Percentiles rank a stretch among this genome's conserved stretches.
Evolutionary conservation across 345 rosid genomes (phyloP).

Genomic region (Turnera subulata): DNA sequence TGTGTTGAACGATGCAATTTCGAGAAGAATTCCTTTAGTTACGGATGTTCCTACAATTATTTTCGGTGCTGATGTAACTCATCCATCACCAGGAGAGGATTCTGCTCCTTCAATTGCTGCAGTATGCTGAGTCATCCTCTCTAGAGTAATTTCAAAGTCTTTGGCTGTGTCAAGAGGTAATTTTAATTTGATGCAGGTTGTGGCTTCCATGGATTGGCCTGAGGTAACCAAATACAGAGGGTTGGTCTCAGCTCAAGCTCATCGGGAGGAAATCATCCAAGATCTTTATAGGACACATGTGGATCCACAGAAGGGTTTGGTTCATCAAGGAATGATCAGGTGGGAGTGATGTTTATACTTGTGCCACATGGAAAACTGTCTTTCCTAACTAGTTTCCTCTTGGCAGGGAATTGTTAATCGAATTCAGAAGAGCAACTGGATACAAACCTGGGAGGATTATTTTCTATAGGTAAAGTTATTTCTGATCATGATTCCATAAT

Average conservation of each 20-base stretch:
- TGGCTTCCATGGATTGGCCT: slow-evolving; percentile 92
- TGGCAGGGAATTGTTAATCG: slow-evolving; percentile 50
- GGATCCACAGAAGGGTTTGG: slow-evolving; percentile 29
- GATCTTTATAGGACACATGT: slow-evolving; percentile 42
- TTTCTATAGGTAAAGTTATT: slow-evolving; percentile 56
- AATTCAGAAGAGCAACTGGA: slow-evolving; percentile 39
- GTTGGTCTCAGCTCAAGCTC: slow-evolving; percentile 63
- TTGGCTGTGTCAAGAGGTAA: neutral
- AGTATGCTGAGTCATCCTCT: slow-evolving; percentile 24
- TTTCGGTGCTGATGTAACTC: slow-evolving; percentile 80
- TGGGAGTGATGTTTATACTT: slow-evolving; percentile 14
- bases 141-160: neutral
- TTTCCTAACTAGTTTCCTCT: neutral
- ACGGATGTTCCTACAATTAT: slow-evolving; percentile 66
- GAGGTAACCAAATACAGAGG: slow-evolving; percentile 69
- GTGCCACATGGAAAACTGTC: no score
- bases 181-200: slow-evolving; percentile 44
- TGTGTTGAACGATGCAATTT: slow-evolving; percentile 54
- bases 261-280: slow-evolving; percentile 58
- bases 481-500: neutral
- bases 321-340: slow-evolving; percentile 65
- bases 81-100: slow-evolving; percentile 74
- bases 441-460: slow-evolving; percentile 52
- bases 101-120: slow-evolving; percentile 80
- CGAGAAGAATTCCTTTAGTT: slow-evolving; percentile 41